These are phyloP conservation scores for Phallus indusiatus DNA, from an alignment of 768 basidiomycete genomes.

Conservation along the genomic window DNA sequence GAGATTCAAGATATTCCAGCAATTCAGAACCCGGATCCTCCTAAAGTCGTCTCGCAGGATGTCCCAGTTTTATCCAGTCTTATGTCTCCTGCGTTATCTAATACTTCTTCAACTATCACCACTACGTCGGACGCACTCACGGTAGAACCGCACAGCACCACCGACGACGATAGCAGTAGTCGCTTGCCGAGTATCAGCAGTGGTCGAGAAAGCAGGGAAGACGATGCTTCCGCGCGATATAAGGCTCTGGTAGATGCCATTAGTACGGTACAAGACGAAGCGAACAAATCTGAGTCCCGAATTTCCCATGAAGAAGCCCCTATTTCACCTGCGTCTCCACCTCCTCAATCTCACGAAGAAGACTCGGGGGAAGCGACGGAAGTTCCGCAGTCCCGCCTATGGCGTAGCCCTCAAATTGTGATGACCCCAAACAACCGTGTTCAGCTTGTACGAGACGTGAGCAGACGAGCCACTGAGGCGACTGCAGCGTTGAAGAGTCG, in stretches of 20 bases:
- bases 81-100: background rate
- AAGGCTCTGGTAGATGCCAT: conserved; percentile 70
- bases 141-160: conserved; percentile 1
- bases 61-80: conserved; percentile 5
- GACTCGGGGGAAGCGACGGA: conserved; percentile 9
- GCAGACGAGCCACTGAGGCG: conserved; percentile 58
- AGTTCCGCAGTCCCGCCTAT: conserved; percentile 2
- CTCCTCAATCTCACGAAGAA: conserved; percentile 3
- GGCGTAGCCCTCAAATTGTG: conserved; percentile 1
- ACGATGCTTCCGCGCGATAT: conserved; percentile 36
- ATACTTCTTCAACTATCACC: conserved; percentile 3
- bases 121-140: background rate
- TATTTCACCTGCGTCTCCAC: background rate
- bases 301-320: background rate
- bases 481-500: conserved; percentile 46
- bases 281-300: background rate
- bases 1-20: too few relatives aligned
- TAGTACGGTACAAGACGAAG: conserved; percentile 46
- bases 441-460: conserved; percentile 55
- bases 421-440: conserved; percentile 26
- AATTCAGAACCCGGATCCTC: background rate
- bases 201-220: conserved; percentile 4
- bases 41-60: background rate
- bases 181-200: conserved; percentile 1
- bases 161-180: conserved; percentile 3